Percentiles rank a stretch among this genome's conserved stretches.
These are phyloP conservation scores for Pezicula radicicola DNA, from an alignment of 2,329 filamentous ascomycete genomes.

Conservation along the genomic window DNA sequence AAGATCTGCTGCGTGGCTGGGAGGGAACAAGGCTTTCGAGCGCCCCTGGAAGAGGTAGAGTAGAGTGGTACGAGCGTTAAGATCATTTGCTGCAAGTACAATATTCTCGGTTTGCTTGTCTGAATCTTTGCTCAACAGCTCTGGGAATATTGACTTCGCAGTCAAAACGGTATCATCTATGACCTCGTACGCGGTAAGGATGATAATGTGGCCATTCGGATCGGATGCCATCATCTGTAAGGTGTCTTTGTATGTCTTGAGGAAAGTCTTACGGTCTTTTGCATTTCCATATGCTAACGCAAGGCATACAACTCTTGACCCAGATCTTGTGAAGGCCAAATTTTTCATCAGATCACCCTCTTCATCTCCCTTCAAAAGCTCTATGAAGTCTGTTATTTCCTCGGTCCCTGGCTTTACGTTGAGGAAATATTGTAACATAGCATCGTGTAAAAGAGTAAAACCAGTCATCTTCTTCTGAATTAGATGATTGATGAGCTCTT, in stretches of 20 bases:
- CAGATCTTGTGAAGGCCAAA: constrained; percentile 90
- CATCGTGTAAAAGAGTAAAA: constrained; percentile 97
- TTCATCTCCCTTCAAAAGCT: constrained; percentile 88
- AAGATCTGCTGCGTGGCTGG: constrained; percentile 61
- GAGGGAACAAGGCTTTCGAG: constrained; percentile 58
- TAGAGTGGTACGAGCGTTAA: constrained; percentile 63
- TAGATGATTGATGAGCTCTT: constrained; percentile 84
- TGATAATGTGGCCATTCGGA: constrained; percentile 71
- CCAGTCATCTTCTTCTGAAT: constrained; percentile 96
- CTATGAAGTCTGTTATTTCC: constrained; percentile 83
- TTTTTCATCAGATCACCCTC: constrained; percentile 90
- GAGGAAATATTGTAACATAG: constrained; percentile 94
- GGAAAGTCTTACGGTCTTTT: constrained; percentile 87
- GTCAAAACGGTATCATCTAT: constrained; percentile 92
- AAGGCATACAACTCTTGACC: constrained; percentile 76
- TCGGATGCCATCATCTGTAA: constrained; percentile 84
- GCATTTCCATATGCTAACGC: constrained; percentile 80
- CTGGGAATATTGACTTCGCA: constrained; percentile 80
- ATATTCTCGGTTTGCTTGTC: constrained; percentile 62
- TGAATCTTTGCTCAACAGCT: constrained; percentile 73
- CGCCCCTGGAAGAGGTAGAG: constrained; percentile 77
- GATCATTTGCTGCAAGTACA: constrained; percentile 61
- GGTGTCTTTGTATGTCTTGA: constrained; percentile 88
- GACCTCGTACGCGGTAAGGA: constrained; percentile 84
- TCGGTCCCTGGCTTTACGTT: constrained; percentile 73